Conservation (phyloP, 1,139 yeast genomes). For the Magnusiomyces fungicola region DNA sequence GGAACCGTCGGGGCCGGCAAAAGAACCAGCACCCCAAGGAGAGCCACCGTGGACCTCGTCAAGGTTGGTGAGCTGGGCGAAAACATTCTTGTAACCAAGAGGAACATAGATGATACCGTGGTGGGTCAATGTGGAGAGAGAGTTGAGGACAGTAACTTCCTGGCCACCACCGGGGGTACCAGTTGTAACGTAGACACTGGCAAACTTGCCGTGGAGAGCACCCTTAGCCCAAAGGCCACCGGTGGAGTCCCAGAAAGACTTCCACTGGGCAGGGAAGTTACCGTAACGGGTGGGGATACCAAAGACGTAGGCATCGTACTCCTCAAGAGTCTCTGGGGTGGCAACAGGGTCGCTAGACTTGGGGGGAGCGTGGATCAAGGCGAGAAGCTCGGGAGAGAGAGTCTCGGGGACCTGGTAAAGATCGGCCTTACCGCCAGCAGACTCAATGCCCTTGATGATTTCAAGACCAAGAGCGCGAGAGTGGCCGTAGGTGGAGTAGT, state of each 20-base stretch:
- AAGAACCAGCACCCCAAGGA: conserved; percentile 77
- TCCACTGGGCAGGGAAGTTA: conserved; percentile 67
- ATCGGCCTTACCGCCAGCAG: conserved; percentile 61
- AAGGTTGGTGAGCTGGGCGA: conserved; percentile 48
- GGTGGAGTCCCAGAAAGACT: conserved; percentile 66
- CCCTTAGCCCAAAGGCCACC: conserved; percentile 74
- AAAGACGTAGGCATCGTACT: conserved; percentile 63
- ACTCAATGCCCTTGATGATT: conserved; percentile 58
- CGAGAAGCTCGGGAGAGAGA: conserved; percentile 49
- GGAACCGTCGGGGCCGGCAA: conserved; percentile 67
- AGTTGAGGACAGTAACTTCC: conserved; percentile 55
- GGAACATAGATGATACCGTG: conserved; percentile 65
- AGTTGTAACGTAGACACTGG: conserved; percentile 64
- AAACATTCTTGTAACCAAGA: conserved; percentile 58
- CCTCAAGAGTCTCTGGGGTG: conserved; percentile 44
- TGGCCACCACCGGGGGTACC: conserved; percentile 78
- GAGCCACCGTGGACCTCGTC: conserved; percentile 69
- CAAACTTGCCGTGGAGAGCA: conserved; percentile 59
- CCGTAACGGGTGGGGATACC: conserved; percentile 79
- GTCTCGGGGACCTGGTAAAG: conserved; percentile 72
- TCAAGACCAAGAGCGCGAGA: conserved; percentile 57
- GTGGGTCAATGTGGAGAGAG: conserved; percentile 57
- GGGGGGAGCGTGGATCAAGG: conserved; percentile 49
- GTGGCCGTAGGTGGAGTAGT: conserved; percentile 74
- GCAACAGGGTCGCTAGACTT: conserved; percentile 58